Evolutionary conservation across 1,284 basidiomycete genomes (phyloP).

Genomic region (Sporisorium graminicola): DNA sequence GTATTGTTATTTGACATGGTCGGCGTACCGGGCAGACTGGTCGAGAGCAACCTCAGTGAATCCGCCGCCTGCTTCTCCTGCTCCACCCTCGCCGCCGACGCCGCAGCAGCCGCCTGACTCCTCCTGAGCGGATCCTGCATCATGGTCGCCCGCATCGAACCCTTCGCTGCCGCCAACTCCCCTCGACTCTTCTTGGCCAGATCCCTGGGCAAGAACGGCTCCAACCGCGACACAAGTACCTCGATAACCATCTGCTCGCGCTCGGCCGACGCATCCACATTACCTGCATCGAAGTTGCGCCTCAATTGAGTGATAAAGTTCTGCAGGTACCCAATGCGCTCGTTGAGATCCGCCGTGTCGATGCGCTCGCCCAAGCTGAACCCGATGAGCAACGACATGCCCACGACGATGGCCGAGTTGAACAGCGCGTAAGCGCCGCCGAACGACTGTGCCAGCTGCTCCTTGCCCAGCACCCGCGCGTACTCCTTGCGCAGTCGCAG

Average conservation of each 20-base stretch:
- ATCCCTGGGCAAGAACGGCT: constrained; percentile 42
- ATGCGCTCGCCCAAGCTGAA: constrained; percentile 46
- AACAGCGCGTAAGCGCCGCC: constrained; percentile 53
- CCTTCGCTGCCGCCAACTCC: constrained; percentile 46
- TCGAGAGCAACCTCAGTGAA: constrained; percentile 37
- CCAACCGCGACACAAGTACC: constrained; percentile 41
- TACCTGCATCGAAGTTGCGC: constrained; percentile 49
- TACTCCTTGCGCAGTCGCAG: constrained; percentile 45
- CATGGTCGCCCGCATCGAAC: constrained; percentile 42
- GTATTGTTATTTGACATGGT: constrained; percentile 29
- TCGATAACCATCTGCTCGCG: constrained; percentile 54
- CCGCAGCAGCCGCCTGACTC: constrained; percentile 12
- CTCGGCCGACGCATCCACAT: constrained; percentile 51
- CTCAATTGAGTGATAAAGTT: constrained; percentile 46
- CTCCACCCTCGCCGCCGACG: constrained; percentile 26
- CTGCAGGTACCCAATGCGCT: constrained; percentile 47
- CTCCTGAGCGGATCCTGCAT: constrained; percentile 40
- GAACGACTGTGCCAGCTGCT: constrained; percentile 46
- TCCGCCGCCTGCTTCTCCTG: constrained; percentile 50
- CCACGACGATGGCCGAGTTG: constrained; percentile 54
- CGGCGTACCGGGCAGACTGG: constrained; percentile 39
- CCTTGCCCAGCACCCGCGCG: constrained; percentile 30
- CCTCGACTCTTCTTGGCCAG: constrained; percentile 33
- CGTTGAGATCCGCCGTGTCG: constrained; percentile 39
- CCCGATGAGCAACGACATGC: constrained; percentile 47